Base-by-base conservation (phyloP, 345 rosid species). In the Pugionium cornutum region DNA sequence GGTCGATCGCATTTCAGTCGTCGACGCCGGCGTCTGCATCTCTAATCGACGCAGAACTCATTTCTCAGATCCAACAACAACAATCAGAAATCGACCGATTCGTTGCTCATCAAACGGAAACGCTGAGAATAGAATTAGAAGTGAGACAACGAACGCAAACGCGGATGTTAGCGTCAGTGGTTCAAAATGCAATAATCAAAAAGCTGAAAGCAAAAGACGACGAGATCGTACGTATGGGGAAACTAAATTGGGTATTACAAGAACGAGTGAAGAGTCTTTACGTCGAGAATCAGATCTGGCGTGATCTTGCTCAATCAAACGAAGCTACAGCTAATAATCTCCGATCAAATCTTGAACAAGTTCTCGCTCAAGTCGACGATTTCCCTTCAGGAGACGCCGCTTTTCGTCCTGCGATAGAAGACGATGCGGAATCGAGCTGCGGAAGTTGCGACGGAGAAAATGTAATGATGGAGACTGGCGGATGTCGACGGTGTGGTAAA, bases 271-370 rank as follows among this genome's bases (percentile, higher is more conserved):
- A 82, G 66, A 74, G 68, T 31, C 68, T 90, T 0, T 81, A 54
- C 69, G 66, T 82, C 0, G 96, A 91, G 77, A 91, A 86, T 64
- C 91, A 81, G 37, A 60, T 88, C 18, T 88, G 86, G 97, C 68
- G 86, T 26, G 86, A 85, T 40, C 56, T 86, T 9, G 97, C 97
- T 0, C 94, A 81, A 18, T 72, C 79, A 7, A 88, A 83, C 41
- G 97, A 91, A 78, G 91, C 89, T 36, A 80, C 88, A 0, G 94
- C 88, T 1, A 85, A 83, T 34, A 78, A 82, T 9, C 81, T 91
- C 8, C 75, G 94, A 2, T 70, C 64, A 71, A 81, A 83, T 49
- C 82, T 91, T 0, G 86, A 79, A 66, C 92, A 81, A 32, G 83
- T 83, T 18, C 66, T 91, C 30, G 91, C 92, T 0, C 92, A 83